Conservation (phyloP, 805 yeast genomes). For the Barnettozyma salicaria region DNA sequence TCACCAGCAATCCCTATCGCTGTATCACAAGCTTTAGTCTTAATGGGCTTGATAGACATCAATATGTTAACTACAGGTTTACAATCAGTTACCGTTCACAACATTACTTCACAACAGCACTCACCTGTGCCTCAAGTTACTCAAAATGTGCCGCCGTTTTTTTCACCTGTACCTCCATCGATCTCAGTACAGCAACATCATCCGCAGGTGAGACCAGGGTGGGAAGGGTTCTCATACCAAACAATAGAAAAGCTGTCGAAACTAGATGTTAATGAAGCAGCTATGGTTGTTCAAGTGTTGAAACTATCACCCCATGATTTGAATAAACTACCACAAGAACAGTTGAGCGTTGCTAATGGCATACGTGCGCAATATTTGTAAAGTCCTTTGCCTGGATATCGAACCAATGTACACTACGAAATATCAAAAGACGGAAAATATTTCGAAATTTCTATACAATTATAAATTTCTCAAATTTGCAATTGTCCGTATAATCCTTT, state of each 20-base stretch:
- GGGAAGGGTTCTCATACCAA: slow-evolving; percentile 9
- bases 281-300: slow-evolving; percentile 11
- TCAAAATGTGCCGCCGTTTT: background rate
- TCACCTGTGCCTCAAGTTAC: slow-evolving; percentile 1
- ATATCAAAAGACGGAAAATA: too few relatives aligned
- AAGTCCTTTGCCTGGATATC: too few relatives aligned
- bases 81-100: too few relatives aligned
- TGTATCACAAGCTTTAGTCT: slow-evolving; percentile 65
- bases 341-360: slow-evolving; percentile 4
- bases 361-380: slow-evolving; percentile 7
- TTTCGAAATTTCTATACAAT: too few relatives aligned
- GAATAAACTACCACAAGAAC: slow-evolving; percentile 5
- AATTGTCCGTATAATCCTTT: slow-evolving; percentile 28
- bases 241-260: slow-evolving; percentile 7
- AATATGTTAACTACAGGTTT: slow-evolving; percentile 58
- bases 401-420: too few relatives aligned
- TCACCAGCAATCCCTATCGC: slow-evolving; percentile 56
- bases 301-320: slow-evolving; percentile 8
- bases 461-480: too few relatives aligned
- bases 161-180: background rate
- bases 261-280: slow-evolving; percentile 4
- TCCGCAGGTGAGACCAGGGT: slow-evolving; percentile 7
- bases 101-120: slow-evolving; percentile 1
- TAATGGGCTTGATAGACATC: slow-evolving; percentile 71
- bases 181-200: slow-evolving; percentile 3